Conservation (phyloP, 306 rosid species). For the Rubus idaeus region DNA sequence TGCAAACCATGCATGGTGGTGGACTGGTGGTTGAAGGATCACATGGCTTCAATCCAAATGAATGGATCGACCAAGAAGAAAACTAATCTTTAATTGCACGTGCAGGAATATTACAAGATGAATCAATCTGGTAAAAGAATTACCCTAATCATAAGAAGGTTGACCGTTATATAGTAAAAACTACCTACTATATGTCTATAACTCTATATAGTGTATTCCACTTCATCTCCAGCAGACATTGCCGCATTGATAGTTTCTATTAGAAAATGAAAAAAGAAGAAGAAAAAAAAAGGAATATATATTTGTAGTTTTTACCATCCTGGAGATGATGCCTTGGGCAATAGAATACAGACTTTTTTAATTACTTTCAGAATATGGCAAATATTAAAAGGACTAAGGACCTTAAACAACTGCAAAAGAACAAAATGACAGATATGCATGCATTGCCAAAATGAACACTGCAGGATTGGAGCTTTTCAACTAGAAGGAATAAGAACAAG, state of each 20-base stretch:
- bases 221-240: neutral
- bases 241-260: neutral
- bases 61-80: neutral
- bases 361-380: neutral
- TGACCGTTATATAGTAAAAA: constrained; percentile 2
- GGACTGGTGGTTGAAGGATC: constrained; percentile 2
- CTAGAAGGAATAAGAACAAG: neutral
- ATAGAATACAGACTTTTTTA: neutral
- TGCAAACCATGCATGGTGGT: neutral
- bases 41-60: neutral
- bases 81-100: neutral
- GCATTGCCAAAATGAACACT: constrained; percentile 15
- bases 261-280: neutral
- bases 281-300: neutral
- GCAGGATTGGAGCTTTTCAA: constrained; percentile 19
- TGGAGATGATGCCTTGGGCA: neutral
- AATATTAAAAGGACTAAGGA: constrained; percentile 1
- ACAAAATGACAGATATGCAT: constrained; percentile 1
- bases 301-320: neutral
- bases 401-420: constrained; percentile 5
- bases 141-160: neutral
- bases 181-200: neutral
- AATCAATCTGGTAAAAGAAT: neutral
- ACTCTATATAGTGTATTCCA: neutral
- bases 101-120: neutral